Base-by-base conservation (phyloP, 2,329 filamentous ascomycete genomes). In the Bipolaris sorokiniana region DNA sequence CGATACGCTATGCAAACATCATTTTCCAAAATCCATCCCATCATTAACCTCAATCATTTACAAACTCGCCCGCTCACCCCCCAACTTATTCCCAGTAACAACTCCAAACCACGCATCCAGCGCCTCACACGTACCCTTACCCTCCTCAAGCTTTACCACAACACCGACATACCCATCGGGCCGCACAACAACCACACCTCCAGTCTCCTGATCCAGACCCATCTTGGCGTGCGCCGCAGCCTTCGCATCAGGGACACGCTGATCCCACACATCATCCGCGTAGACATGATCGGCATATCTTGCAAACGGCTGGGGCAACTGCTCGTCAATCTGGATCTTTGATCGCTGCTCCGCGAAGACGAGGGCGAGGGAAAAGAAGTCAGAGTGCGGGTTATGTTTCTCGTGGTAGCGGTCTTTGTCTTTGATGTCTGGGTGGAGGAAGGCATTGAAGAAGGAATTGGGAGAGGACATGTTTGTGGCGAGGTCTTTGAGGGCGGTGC, bases 111-210 rank as follows among this genome's bases (percentile, higher is more conserved):
- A 97, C 62, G 84, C 82, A 70, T 97, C 91, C 66, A 97, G 79
- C 15, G 95, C 91, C 68, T 96, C 90, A 0, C 91, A 87, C 0
- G 92, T 97, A 15, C 87, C 91, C 55, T 78, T 86, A 0, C 92
- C 93, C 75, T 94, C 89, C 1, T 85, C 88, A 20, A 97, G 79
- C 66, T 83, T 83, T 10, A 90, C 85, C 3, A 92, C 90, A 59
- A 91, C 84, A 20, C 90, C 91, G 26, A 97, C 89, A 74, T 97
- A 95, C 7, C 92, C 92, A 75, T 97, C 92, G 0, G 93, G 92
- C 42, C 92, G 81, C 7, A 96, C 90, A 9, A 97, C 89, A 1
- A 96, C 88, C 1, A 97, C 85, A 54, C 89, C 92, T 10, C 92
- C 92, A 59, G 80, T 83, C 59, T 90, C 86, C 69, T 89, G 81